phyloP scores from a whole-genome alignment of 768 basidiomycete species.

The Hygrophoropsis aurantiaca region DNA sequence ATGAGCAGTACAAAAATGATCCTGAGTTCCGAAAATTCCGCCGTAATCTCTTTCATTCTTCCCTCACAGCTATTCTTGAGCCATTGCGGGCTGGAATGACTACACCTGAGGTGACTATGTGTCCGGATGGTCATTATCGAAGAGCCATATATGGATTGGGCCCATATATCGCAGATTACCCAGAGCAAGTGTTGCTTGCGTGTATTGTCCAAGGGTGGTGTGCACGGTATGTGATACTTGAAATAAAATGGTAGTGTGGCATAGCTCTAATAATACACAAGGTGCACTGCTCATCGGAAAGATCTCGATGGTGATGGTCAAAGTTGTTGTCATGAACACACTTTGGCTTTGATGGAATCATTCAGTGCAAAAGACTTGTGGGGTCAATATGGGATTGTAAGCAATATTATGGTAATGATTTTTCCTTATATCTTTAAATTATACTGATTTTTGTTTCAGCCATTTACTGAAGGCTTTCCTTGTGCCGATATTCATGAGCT shows the following conservation, averaged over 20 bases:
- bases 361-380: slow-evolving; percentile 30
- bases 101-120: slow-evolving; percentile 15
- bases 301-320: slow-evolving; percentile 26
- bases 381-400: slow-evolving; percentile 37
- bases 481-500: too few species aligned
- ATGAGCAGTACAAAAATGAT: too few species aligned
- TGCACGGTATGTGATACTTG: slow-evolving; percentile 18
- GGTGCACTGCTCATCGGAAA: slow-evolving; percentile 20
- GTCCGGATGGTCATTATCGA: slow-evolving; percentile 26
- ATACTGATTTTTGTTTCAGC: too few species aligned
- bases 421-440: too few species aligned
- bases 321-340: slow-evolving; percentile 21
- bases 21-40: slow-evolving; percentile 26
- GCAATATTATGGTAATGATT: too few species aligned
- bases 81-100: slow-evolving; percentile 10
- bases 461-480: too few species aligned
- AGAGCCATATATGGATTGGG: slow-evolving; percentile 24
- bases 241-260: slow-evolving; percentile 4
- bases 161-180: slow-evolving; percentile 29
- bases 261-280: slow-evolving; percentile 12
- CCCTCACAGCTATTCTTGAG: slow-evolving; percentile 22
- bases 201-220: slow-evolving; percentile 28
- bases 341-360: slow-evolving; percentile 19
- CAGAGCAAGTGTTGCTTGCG: too few species aligned
- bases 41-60: slow-evolving; percentile 29